phyloP scores from a whole-genome alignment of 208 protist species.

The Tritrichomonas musculus region DNA sequence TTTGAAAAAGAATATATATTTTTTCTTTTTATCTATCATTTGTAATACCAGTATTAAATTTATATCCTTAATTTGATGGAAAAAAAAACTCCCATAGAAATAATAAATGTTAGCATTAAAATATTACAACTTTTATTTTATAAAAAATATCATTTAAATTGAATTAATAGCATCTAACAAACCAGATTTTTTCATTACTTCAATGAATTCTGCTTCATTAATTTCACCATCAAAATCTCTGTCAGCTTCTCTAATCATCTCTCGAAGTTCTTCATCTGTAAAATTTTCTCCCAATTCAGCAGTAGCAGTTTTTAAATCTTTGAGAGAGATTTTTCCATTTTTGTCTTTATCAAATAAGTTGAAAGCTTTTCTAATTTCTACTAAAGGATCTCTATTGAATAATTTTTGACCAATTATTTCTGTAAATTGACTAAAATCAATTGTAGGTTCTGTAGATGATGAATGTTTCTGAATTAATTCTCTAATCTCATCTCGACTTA shows the following conservation, averaged over 20 bases:
- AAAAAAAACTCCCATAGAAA: too few relatives aligned
- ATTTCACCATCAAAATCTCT: conserved; percentile 44
- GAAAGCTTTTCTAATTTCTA: conserved; percentile 41
- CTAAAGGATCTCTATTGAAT: conserved; percentile 69
- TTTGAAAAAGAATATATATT: too few relatives aligned
- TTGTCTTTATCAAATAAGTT: conserved; percentile 32
- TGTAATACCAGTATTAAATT: too few relatives aligned
- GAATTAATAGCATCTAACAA: neutral
- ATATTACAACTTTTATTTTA: too few relatives aligned
- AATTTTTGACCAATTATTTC: conserved; percentile 75
- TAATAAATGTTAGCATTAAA: too few relatives aligned
- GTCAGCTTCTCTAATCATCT: conserved; percentile 32
- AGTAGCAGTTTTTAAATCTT: conserved; percentile 29
- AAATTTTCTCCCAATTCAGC: conserved; percentile 19
- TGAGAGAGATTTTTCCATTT: conserved; percentile 4
- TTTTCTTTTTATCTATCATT: too few relatives aligned
- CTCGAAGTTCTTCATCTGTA: conserved; percentile 32
- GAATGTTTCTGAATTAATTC: too few relatives aligned
- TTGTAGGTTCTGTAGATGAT: too few relatives aligned
- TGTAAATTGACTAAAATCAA: conserved; percentile 69
- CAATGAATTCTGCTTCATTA: conserved; percentile 57
- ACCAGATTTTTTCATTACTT: conserved; percentile 35
- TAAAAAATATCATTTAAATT: too few relatives aligned
- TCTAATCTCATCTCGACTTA: conserved; percentile 81
- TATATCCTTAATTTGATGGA: too few relatives aligned